phyloP scores from a whole-genome alignment of 176 grass and related monocot genomes.

The Luzula sylvatica region DNA sequence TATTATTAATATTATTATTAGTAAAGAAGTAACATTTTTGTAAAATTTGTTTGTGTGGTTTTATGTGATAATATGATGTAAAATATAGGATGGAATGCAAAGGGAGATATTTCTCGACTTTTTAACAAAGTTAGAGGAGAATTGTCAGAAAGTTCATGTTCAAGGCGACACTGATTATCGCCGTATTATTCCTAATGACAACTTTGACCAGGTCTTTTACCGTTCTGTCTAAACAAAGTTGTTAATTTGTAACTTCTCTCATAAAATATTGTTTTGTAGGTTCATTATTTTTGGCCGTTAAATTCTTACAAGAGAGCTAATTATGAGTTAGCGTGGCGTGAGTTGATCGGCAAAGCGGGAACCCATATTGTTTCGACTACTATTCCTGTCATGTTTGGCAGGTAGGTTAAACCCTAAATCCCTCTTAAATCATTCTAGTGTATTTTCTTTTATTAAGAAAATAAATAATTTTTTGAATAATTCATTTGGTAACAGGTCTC shows the following conservation, averaged over 20 bases:
- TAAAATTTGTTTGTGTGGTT: conserved; percentile 11
- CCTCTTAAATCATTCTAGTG: neutral
- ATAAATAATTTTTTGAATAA: conserved; percentile 10
- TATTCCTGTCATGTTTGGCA: conserved; percentile 95
- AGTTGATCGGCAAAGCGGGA: conserved; percentile 32
- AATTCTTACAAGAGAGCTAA: conserved; percentile 34
- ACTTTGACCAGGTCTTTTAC: conserved; percentile 37
- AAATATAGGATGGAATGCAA: conserved; percentile 86
- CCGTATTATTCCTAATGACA: conserved; percentile 57
- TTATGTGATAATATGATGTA: too few relatives aligned
- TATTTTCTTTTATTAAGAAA: conserved; percentile 17
- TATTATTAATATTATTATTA: conserved; percentile 14
- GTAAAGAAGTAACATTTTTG: conserved; percentile 5
- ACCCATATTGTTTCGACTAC: conserved; percentile 27
- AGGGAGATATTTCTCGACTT: conserved; percentile 75
- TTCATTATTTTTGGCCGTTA: conserved; percentile 73
- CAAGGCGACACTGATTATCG: conserved; percentile 70
- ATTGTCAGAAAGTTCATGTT: conserved; percentile 61
- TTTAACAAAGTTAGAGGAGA: conserved; percentile 61
- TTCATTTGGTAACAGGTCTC: conserved; percentile 37
- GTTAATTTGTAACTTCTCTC: neutral
- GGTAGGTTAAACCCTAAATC: conserved; percentile 32
- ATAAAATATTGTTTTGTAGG: conserved; percentile 21
- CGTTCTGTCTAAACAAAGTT: too few relatives aligned
- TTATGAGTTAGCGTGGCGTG: conserved; percentile 61